Percentiles rank a stretch among this genome's conserved stretches.
Evolutionary conservation across 2,329 filamentous ascomycete genomes (phyloP).

Genomic region (Magnaporthiopsis incrustans): DNA sequence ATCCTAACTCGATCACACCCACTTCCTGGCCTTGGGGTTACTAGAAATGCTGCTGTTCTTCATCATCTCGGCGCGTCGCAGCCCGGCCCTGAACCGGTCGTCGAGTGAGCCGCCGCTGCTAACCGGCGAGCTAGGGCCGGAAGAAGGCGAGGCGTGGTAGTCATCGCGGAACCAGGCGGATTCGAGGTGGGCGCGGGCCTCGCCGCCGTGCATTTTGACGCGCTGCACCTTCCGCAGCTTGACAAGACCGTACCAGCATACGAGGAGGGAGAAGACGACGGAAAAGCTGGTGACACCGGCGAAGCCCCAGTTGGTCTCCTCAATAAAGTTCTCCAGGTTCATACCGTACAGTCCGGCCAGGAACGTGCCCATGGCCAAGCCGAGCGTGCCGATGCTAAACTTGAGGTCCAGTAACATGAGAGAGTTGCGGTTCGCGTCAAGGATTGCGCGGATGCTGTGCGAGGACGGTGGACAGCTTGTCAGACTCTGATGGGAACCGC

Average conservation of each 20-base stretch:
- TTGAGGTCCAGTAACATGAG: conserved; percentile 97
- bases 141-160: neutral
- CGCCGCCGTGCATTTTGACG: conserved; percentile 23
- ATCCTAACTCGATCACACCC: neutral
- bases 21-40: neutral
- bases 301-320: conserved; percentile 87
- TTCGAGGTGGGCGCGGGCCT: conserved; percentile 11
- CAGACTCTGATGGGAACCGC: neutral
- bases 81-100: neutral
- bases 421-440: conserved; percentile 95
- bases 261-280: conserved; percentile 62
- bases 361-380: conserved; percentile 91
- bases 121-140: neutral
- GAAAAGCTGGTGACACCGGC: conserved; percentile 64
- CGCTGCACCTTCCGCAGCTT: conserved; percentile 60
- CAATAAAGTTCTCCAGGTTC: conserved; percentile 98
- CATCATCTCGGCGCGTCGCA: neutral
- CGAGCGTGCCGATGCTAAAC: conserved; percentile 89
- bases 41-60: neutral
- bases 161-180: conserved; percentile 4
- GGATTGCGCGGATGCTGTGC: conserved; percentile 79
- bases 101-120: neutral
- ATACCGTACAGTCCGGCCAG: conserved; percentile 98
- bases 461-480: conserved; percentile 10
- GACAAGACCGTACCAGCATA: conserved; percentile 75